phyloP scores from a whole-genome alignment of 179 eudicot species.

The Silene noctiflora region DNA sequence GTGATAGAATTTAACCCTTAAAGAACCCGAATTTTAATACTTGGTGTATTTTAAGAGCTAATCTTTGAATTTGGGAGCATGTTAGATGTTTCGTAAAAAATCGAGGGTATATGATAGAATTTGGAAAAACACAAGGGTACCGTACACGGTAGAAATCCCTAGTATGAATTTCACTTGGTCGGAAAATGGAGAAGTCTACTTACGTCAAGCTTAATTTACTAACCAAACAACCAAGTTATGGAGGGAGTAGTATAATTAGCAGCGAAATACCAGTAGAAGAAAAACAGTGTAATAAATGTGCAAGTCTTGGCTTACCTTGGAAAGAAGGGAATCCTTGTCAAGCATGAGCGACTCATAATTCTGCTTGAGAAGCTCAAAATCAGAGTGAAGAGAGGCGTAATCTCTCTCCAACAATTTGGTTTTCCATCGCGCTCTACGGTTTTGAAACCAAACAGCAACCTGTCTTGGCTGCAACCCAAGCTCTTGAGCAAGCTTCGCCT shows the following conservation, averaged over 20 bases:
- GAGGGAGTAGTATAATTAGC: not conserved
- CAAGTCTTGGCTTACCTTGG: constrained; percentile 40
- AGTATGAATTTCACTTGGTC: too few species aligned
- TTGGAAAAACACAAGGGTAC: too few species aligned
- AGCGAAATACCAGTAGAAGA: not conserved
- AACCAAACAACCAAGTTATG: too few species aligned
- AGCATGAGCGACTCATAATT: constrained; percentile 50
- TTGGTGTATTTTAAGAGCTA: too few species aligned
- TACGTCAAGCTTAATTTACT: too few species aligned
- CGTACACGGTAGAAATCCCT: too few species aligned
- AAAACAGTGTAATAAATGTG: not conserved
- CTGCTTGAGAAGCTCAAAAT: constrained; percentile 58
- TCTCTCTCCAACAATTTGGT: constrained; percentile 82
- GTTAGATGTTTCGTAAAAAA: too few species aligned
- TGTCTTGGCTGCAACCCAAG: constrained; percentile 89
- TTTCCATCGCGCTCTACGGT: constrained; percentile 86
- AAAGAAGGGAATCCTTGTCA: constrained; percentile 59
- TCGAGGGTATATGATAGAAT: too few species aligned
- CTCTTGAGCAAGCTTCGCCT: constrained; percentile 76
- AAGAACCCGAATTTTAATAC: too few species aligned
- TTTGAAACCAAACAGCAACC: constrained; percentile 96
- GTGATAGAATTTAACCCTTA: too few species aligned
- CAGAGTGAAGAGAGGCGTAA: constrained; percentile 61
- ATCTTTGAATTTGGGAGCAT: too few species aligned
- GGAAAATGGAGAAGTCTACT: too few species aligned